These are phyloP conservation scores for Penicillium canariense DNA, from an alignment of 495 filamentous ascomycete species.

Conservation along the genomic window DNA sequence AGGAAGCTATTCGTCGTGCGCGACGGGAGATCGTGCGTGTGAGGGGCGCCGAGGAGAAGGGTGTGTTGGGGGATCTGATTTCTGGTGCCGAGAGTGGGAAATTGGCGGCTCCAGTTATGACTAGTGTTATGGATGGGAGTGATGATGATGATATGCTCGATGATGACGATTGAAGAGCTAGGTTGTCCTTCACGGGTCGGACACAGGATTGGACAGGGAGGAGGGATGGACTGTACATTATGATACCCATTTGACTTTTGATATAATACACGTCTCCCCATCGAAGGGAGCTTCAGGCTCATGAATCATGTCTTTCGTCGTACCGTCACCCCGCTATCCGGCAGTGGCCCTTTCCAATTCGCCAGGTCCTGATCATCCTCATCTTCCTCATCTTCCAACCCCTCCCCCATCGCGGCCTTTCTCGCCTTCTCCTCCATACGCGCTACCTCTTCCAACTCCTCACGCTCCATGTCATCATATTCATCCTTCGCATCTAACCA, in stretches of 20 bases:
- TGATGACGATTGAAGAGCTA: constrained; percentile 25
- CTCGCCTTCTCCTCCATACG: constrained; percentile 35
- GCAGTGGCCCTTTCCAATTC: constrained; percentile 31
- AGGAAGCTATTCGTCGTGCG: constrained; percentile 78
- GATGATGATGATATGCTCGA: constrained; percentile 51
- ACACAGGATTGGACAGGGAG: neutral
- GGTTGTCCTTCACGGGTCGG: too few species aligned
- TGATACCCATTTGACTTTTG: constrained; percentile 17
- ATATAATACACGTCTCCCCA: constrained; percentile 31
- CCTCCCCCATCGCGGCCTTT: constrained; percentile 16
- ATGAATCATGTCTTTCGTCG: constrained; percentile 37
- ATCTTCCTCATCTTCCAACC: constrained; percentile 24
- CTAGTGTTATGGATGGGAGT: constrained; percentile 35
- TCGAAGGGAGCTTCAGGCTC: neutral
- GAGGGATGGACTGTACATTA: constrained; percentile 3
- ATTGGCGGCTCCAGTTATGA: constrained; percentile 18
- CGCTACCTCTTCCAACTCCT: constrained; percentile 64
- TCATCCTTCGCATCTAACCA: constrained; percentile 90
- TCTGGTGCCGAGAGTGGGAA: constrained; percentile 18
- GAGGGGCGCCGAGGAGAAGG: constrained; percentile 44
- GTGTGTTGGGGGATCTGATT: constrained; percentile 40
- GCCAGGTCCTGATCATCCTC: constrained; percentile 39
- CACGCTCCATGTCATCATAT: constrained; percentile 76
- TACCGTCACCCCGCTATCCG: constrained; percentile 48
- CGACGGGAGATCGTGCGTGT: constrained; percentile 66